Evolutionary conservation across 768 basidiomycete species (phyloP), one percentile per base, ranked within the genome.

Genomic region (Leccinum subgranulosum): DNA sequence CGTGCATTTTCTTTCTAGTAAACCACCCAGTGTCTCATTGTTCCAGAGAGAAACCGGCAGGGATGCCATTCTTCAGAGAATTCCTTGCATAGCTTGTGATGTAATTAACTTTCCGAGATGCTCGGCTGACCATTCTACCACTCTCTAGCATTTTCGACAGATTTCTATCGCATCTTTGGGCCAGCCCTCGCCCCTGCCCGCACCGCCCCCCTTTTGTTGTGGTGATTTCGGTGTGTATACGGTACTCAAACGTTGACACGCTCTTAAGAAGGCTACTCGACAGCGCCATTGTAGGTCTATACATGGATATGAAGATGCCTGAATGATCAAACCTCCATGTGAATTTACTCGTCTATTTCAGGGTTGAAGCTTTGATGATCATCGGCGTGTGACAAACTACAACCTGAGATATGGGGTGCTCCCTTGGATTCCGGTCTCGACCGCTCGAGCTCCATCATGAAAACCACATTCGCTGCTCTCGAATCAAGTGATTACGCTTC

Each of bases 341-440:
- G 25, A 53, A 49, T 49, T 51, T n/a, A 33, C 28, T 31, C 41
- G 45, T 43, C 57, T 56, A 59, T 61, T 54, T 66, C 55, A 45
- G 34, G 41, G 14, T 41, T 29, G 41, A 51, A 48, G 11, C 21
- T 51, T 27, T 51, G 27, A 54, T 56, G 17, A 57, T 62, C 27
- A 53, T 47, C 36, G 45, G 8, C 36, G 33, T 54, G 54, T 36
- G 50, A 49, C 34, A 10, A 49, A 47, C 43, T 41, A 17, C 28
- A 25, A 15, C 39, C 15, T 50, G 8, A 29, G n/a, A 49, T 19
- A 33, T 51, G 49, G 49, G 49, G 49, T 51, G 51, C 49, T 15
- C 1, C 46, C 25, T 36, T 43, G 28, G 15, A 11, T 14, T 36
- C 33, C 55, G 65, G 57, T 31, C 36, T 55, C 52, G 60, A 47